phyloP scores from a whole-genome alignment of 345 rosid genomes.

The Sisymbrium altissimum region DNA sequence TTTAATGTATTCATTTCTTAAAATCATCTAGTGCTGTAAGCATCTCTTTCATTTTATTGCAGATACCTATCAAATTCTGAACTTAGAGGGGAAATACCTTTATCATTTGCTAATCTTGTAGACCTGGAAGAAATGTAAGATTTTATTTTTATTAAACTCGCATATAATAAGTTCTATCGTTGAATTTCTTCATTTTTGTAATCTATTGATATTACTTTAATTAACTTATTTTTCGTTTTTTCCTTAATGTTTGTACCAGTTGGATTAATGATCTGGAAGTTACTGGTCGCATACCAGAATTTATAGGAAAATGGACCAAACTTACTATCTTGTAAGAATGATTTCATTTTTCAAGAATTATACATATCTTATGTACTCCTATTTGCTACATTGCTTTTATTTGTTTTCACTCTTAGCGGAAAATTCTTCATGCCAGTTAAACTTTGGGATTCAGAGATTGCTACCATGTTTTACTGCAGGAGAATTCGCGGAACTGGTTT shows the following conservation, averaged over 20 bases:
- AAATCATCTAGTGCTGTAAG: not conserved
- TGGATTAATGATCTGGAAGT: constrained; percentile 42
- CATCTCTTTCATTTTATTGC: constrained; percentile 5
- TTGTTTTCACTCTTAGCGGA: no score
- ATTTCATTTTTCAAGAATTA: no score
- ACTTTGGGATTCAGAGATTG: no score
- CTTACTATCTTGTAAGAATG: constrained; percentile 42
- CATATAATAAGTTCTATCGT: no score
- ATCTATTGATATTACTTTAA: not conserved
- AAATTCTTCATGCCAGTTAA: no score
- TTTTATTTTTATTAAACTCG: not conserved
- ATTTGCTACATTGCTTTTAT: no score
- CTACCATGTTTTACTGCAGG: no score
- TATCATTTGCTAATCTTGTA: constrained; percentile 40
- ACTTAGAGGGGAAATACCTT: constrained; percentile 47
- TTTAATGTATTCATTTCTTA: not conserved
- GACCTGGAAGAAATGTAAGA: constrained; percentile 28
- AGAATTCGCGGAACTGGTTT: no score
- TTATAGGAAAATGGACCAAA: constrained; percentile 47
- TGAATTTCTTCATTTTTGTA: not conserved
- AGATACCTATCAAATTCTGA: constrained; percentile 54
- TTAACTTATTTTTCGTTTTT: not conserved
- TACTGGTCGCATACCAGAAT: no score
- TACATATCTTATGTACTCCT: no score
- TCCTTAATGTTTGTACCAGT: no score